These are phyloP conservation scores for Agarophyton chilense DNA, from an alignment of 23 red algal species.

Conservation along the genomic window DNA sequence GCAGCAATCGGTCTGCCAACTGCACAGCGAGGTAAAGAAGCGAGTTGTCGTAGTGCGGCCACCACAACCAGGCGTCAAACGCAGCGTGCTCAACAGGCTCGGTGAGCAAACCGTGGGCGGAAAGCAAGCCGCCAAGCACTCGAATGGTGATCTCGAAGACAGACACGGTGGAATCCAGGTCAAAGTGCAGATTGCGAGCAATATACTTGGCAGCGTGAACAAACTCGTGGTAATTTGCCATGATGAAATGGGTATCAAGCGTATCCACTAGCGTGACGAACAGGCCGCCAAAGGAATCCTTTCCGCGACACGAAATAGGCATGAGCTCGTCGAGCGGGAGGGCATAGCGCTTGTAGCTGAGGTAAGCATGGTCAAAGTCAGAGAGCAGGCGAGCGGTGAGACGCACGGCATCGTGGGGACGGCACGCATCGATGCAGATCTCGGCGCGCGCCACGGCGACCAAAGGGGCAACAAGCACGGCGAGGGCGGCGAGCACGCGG, in stretches of 20 bases:
- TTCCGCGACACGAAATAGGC: slow-evolving; percentile 65
- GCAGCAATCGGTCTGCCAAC: slow-evolving; percentile 60
- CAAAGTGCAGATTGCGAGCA: not conserved
- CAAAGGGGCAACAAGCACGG: not conserved
- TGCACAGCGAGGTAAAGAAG: slow-evolving; percentile 63
- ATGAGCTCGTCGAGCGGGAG: slow-evolving; percentile 65
- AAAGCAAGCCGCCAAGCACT: slow-evolving; percentile 69
- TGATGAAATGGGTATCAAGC: slow-evolving; percentile 67
- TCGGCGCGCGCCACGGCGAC: not conserved
- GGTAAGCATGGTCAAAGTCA: slow-evolving; percentile 47
- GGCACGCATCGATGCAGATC: not conserved
- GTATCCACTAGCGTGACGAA: slow-evolving; percentile 78
- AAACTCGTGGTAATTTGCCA: slow-evolving; percentile 29
- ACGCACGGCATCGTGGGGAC: not conserved
- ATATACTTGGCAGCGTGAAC: slow-evolving; percentile 25
- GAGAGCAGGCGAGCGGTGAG: not conserved
- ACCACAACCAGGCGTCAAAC: slow-evolving; percentile 21
- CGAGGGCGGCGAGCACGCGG: too few relatives aligned
- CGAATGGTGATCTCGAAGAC: slow-evolving; percentile 89
- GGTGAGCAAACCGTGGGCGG: slow-evolving; percentile 68
- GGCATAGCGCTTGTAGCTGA: slow-evolving; percentile 53
- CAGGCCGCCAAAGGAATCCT: slow-evolving; percentile 62
- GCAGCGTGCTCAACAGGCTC: slow-evolving; percentile 28
- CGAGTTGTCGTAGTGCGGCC: slow-evolving; percentile 57
- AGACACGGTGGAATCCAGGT: slow-evolving; percentile 33